Base-by-base conservation (phyloP, 495 filamentous ascomycete species). In the Saxophila tyrrhenica region DNA sequence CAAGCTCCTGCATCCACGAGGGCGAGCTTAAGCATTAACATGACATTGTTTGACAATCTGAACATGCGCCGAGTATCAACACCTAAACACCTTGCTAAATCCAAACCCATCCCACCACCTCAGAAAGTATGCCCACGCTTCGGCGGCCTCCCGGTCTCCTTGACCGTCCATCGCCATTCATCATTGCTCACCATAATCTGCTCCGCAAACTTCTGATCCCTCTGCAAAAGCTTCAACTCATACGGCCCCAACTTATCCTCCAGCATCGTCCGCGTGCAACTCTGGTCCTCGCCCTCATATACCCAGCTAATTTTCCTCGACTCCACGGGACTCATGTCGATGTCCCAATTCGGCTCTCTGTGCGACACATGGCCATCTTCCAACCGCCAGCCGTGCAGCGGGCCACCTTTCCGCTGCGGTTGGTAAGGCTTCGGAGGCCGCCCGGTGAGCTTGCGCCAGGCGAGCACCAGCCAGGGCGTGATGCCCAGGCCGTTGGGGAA, bases 201-300 rank as follows among this genome's bases (percentile, higher is more conserved):
- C 21, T 49, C 20, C 22, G 56, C 56, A 13, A 59, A 15, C 7
- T 22, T 13, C 56, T 50, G 25, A 46, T 60, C 57, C 29, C 50
- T 51, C 42, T 43, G 2, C 47, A 60, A 32, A 3, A 60, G 32
- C 32, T 16, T 29, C 41, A 19, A 15, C 49, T 60, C 58, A 46
- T 39, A 60, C 19, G 23, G 16, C 0, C 58, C 58, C 38, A 60
- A 38, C 50, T 32, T 56, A n/a, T 49, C 52, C 38, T 60, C 58
- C 3, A 25, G 49, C 58, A 60, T 56, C 10, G 25, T n/a, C 19
- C 25, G 39, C 1, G 15, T 21, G 5, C 2, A 13, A 13, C 45
- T 19, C 23, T 38, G 3, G 1, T 39, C 49, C 13, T 21, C 22
- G n/a, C 58, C 58, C 23, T 39, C 25, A n/a, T 54, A 57, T 15